phyloP scores from a whole-genome alignment of 495 filamentous ascomycete species.

The Penicillium taxi region DNA sequence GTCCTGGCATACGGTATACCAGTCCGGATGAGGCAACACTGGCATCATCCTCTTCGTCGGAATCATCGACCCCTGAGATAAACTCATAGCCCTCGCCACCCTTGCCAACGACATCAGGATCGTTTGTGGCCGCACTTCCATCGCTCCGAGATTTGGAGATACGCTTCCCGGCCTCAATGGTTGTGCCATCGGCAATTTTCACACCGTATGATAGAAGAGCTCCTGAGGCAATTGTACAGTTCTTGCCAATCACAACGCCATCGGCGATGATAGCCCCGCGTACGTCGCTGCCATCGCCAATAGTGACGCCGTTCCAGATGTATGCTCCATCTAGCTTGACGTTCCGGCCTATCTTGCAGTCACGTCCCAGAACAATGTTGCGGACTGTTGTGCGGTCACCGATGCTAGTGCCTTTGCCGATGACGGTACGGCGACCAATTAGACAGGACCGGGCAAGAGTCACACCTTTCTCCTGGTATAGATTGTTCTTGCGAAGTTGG shows the following conservation, averaged over 20 bases:
- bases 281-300: constrained; percentile 66
- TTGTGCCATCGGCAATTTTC: constrained; percentile 54
- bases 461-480: constrained; percentile 66
- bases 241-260: constrained; percentile 59
- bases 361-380: constrained; percentile 70
- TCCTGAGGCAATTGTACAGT: constrained; percentile 58
- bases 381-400: constrained; percentile 60
- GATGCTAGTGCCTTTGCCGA: constrained; percentile 70
- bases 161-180: constrained; percentile 41
- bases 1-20: constrained; percentile 60
- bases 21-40: constrained; percentile 46
- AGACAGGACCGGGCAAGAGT: constrained; percentile 63
- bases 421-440: constrained; percentile 55
- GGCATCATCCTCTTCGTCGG: constrained; percentile 40
- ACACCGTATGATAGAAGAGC: constrained; percentile 76
- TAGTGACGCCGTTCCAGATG: constrained; percentile 77
- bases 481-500: constrained; percentile 51
- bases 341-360: constrained; percentile 77
- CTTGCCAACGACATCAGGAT: constrained; percentile 40
- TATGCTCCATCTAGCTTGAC: constrained; percentile 73
- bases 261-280: constrained; percentile 68
- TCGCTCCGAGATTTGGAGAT: constrained; percentile 49
- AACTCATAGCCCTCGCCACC: constrained; percentile 43
- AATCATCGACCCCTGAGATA: constrained; percentile 44
- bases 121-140: constrained; percentile 38